Conservation (phyloP, 805 yeast genomes). For the Nakazawaea ernobii region DNA sequence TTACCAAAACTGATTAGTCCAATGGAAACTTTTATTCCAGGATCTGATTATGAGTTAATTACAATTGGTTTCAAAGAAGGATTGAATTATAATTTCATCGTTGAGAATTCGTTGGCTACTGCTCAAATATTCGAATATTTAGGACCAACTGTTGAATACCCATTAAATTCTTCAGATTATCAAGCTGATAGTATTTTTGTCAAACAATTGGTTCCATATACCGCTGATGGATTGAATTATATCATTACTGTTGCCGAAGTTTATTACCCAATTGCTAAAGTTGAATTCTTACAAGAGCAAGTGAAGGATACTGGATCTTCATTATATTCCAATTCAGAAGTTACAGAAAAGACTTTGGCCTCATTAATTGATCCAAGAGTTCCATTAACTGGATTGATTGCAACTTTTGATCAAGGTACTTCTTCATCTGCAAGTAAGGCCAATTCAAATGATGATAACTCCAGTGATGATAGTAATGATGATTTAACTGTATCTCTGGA, state of each 20-base stretch:
- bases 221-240: slow-evolving; percentile 49
- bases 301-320: slow-evolving; percentile 47
- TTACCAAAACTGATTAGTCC: slow-evolving; percentile 82
- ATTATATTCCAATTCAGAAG: slow-evolving; percentile 54
- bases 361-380: slow-evolving; percentile 66
- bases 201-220: slow-evolving; percentile 68
- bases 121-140: slow-evolving; percentile 83
- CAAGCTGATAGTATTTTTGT: slow-evolving; percentile 45
- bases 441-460: slow-evolving; percentile 12
- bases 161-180: slow-evolving; percentile 37
- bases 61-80: slow-evolving; percentile 74
- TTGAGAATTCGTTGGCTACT: slow-evolving; percentile 62
- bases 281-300: slow-evolving; percentile 41
- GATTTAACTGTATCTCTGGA: slow-evolving; percentile 1
- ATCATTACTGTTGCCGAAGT: slow-evolving; percentile 86
- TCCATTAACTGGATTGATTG: slow-evolving; percentile 44
- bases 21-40: slow-evolving; percentile 31
- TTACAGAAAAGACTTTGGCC: slow-evolving; percentile 54
- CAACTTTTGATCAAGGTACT: slow-evolving; percentile 11
- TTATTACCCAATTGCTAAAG: slow-evolving; percentile 59
- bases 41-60: slow-evolving; percentile 47
- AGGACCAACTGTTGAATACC: slow-evolving; percentile 65
- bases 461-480: slow-evolving; percentile 6
- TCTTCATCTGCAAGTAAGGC: slow-evolving; percentile 12
- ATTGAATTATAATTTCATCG: slow-evolving; percentile 82